Evolutionary conservation across 1,284 basidiomycete genomes (phyloP), one percentile per base, ranked within the genome.

Genomic region (Malassezia globosa): DNA sequence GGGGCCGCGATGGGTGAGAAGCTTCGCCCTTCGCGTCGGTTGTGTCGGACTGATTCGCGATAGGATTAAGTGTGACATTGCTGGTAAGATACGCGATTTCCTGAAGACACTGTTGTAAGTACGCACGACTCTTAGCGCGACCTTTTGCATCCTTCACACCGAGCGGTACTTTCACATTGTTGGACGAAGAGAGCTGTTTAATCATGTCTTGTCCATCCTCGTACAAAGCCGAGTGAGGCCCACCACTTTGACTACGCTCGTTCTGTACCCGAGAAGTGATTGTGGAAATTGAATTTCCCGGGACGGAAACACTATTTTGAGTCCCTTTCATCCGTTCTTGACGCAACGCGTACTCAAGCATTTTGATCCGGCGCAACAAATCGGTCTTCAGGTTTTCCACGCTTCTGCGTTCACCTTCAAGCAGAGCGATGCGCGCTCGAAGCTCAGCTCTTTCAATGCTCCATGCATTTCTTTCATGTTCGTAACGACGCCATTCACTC

Each of bases 391-490:
- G 82, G 73, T 96, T 95, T 74, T 97, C 92, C 61, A 90, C 90
- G 2, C 88, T 92, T 51, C 90, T 79, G 47, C 89, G 82, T 73
- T 96, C 90, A 42, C 92, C 92, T 72, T 97, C 92, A 46, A 97
- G 80, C 44, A 96, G 78, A n/a, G 92, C 92, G 61, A 97, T 95
- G 43, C 92, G 82, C 47, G 90, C 89, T 77, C 90, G 80, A 88
- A 97, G 94, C 75, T 97, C 92, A 27, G 94, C 92, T 61, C 92
- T 78, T 75, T 97, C 92, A 66, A 99, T 99, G 77, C 96, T 92
- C 92, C 90, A 97, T 74, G 96, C 90, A 73, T 99, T 97, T 64
- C 92, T 80, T 75, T 97, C 90, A 72, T 87, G 83, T 73, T 96
- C 90, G 58, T 75, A 74, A 16, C 87, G 79, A 55, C 94, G 79